Evolutionary conservation across 352 stramenopile species (phyloP), one percentile per base, ranked within the genome.

Genomic region (Phytophthora pinifolia): DNA sequence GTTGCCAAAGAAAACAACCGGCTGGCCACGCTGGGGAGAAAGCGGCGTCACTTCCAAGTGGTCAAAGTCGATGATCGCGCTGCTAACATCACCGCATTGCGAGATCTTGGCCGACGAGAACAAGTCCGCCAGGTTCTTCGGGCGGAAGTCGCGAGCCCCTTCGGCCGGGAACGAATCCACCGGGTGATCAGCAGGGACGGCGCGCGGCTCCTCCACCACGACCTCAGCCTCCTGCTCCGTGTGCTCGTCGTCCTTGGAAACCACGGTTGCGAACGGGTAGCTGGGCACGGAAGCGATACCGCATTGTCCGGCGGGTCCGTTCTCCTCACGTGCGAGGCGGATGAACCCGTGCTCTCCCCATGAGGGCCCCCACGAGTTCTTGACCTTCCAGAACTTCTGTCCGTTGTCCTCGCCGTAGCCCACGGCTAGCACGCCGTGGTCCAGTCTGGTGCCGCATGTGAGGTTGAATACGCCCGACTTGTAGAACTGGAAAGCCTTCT

Each of bases 371-470:
- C 94, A 99, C 49, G 83, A 97, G 73, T 99, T 99, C 57, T 97
- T 89, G 20, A 99, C 74, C 49, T 97, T 79, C 89, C 91, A 98
- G 63, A 97, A 99, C 59, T 97, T 86, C 15, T 86, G 76, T 46
- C 92, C 76, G 46, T 96, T 89, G 31, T 78, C 65, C 30, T 45
- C 29, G 22, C 92, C 96, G 59, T 99, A 99, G 22, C 96, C 96
- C 17, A 97, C 95, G 25, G 95, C 78, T 2, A 92, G 61, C 7
- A 99, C 95, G 50, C 88, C 94, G 70, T 99, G 96, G 61, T 99
- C 95, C 20, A 99, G 75, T 54, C 80, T 72, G 31, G 58, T 70
- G 44, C 69, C 69, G 17, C 69, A 78, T 32, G 54, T 72, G 31
- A 78, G 57, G 44, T 88, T 75, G 46, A 88, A 93, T 4, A 93